Evolutionary conservation across 2,329 filamentous ascomycete species (phyloP).

Genomic region (Dissoconium aciculare): DNA sequence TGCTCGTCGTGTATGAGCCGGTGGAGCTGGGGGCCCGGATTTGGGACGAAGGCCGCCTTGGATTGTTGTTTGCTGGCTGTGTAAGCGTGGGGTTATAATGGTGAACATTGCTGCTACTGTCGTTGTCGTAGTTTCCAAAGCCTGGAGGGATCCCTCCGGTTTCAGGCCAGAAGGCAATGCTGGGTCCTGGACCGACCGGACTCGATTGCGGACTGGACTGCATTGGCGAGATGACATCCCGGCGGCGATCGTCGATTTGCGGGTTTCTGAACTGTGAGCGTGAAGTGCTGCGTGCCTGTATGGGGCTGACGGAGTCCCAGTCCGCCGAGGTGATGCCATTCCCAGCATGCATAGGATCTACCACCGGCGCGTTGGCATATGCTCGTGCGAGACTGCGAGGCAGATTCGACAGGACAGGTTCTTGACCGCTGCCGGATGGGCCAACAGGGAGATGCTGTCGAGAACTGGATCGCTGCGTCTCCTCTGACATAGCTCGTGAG

Average conservation of each 20-base stretch:
- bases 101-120: neutral
- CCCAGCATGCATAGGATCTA: slow-evolving; percentile 11
- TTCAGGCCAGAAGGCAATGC: too few relatives aligned
- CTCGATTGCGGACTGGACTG: slow-evolving; percentile 3
- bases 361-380: slow-evolving; percentile 18
- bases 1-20: slow-evolving; percentile 1
- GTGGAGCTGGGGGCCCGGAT: slow-evolving; percentile 1
- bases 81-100: slow-evolving; percentile 4
- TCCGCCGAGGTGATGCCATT: too few relatives aligned
- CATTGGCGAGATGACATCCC: slow-evolving; percentile 13
- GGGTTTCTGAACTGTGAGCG: slow-evolving; percentile 7
- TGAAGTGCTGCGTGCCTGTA: slow-evolving; percentile 6
- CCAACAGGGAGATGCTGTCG: slow-evolving; percentile 9
- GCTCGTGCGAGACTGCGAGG: slow-evolving; percentile 19
- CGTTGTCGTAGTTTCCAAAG: slow-evolving; percentile 2
- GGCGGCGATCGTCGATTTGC: slow-evolving; percentile 10
- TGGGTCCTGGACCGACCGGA: slow-evolving; percentile 3
- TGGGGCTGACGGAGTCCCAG: slow-evolving; percentile 16
- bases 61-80: slow-evolving; percentile 2
- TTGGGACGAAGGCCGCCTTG: neutral
- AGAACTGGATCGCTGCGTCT: neutral
- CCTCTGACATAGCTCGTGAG: slow-evolving; percentile 1
- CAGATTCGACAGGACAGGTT: slow-evolving; percentile 1
- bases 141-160: too few relatives aligned
- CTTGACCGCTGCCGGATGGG: neutral